These are phyloP conservation scores for Dothiorella sarmentorum DNA, from an alignment of 2,329 filamentous ascomycete species.

Conservation along the genomic window DNA sequence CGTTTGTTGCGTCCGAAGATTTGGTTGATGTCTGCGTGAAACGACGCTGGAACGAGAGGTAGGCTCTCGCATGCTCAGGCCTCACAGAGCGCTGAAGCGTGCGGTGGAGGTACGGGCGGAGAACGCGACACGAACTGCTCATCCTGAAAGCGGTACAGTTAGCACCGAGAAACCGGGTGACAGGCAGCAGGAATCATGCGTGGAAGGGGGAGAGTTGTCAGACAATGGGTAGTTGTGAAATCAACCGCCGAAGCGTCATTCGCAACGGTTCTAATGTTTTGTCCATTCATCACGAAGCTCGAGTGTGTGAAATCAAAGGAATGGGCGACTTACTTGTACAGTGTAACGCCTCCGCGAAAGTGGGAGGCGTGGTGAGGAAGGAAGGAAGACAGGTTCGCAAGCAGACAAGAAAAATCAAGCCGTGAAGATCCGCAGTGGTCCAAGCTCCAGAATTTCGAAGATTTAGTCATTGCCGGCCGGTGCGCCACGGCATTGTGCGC, in stretches of 20 bases:
- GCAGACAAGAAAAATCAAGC: slow-evolving; percentile 6
- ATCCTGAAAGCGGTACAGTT: slow-evolving; percentile 43
- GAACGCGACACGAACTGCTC: slow-evolving; percentile 49
- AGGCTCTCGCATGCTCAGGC: slow-evolving; percentile 38
- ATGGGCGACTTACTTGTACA: slow-evolving; percentile 11
- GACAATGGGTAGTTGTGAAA: slow-evolving; percentile 33
- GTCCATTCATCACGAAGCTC: slow-evolving; percentile 22
- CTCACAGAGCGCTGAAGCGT: slow-evolving; percentile 30
- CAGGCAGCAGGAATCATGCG: neutral
- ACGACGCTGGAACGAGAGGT: slow-evolving; percentile 41
- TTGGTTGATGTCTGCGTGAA: slow-evolving; percentile 24
- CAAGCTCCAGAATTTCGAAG: slow-evolving; percentile 2
- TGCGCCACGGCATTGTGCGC: neutral
- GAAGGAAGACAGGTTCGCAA: neutral
- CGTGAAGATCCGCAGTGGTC: neutral
- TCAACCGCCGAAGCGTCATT: slow-evolving; percentile 58
- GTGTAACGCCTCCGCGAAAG: neutral
- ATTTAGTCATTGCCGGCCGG: neutral
- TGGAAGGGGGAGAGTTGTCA: slow-evolving; percentile 22
- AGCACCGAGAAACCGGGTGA: slow-evolving; percentile 33
- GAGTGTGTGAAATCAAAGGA: neutral
- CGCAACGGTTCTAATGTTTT: slow-evolving; percentile 67
- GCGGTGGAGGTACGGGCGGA: slow-evolving; percentile 55
- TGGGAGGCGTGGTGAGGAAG: neutral
- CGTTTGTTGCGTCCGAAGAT: slow-evolving; percentile 10